phyloP scores from a whole-genome alignment of 2,329 filamentous ascomycete genomes.

The Cadophora gregata region DNA sequence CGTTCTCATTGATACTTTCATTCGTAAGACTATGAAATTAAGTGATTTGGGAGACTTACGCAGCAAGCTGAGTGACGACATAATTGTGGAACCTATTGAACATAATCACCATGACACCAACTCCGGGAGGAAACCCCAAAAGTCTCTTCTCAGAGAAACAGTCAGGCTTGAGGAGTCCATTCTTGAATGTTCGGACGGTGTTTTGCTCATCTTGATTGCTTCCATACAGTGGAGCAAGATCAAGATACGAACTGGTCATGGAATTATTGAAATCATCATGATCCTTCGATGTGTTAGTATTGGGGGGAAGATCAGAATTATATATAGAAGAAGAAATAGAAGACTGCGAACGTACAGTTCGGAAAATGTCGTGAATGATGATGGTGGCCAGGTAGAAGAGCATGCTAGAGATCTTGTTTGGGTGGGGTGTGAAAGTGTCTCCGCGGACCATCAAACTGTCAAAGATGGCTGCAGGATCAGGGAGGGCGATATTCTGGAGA shows the following conservation, averaged over 20 bases:
- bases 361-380: constrained; percentile 69
- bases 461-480: constrained; percentile 68
- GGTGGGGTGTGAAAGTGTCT: constrained; percentile 64
- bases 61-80: constrained; percentile 76
- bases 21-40: constrained; percentile 11
- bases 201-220: constrained; percentile 58
- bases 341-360: constrained; percentile 50
- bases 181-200: constrained; percentile 65
- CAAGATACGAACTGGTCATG: constrained; percentile 75
- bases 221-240: constrained; percentile 77
- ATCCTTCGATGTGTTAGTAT: constrained; percentile 45
- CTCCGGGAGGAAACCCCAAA: constrained; percentile 73
- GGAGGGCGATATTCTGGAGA: constrained; percentile 64
- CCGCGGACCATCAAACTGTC: constrained; percentile 64
- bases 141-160: constrained; percentile 74
- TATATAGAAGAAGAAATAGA: neutral
- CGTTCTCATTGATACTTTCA: constrained; percentile 79
- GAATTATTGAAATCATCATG: constrained; percentile 67
- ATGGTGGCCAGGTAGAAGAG: constrained; percentile 78
- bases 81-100: constrained; percentile 81
- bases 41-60: constrained; percentile 39
- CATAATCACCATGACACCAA: constrained; percentile 76
- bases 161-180: constrained; percentile 76
- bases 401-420: constrained; percentile 75
- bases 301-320: neutral